phyloP scores from a whole-genome alignment of 805 yeast species.

The Jamesozyma piceae region DNA sequence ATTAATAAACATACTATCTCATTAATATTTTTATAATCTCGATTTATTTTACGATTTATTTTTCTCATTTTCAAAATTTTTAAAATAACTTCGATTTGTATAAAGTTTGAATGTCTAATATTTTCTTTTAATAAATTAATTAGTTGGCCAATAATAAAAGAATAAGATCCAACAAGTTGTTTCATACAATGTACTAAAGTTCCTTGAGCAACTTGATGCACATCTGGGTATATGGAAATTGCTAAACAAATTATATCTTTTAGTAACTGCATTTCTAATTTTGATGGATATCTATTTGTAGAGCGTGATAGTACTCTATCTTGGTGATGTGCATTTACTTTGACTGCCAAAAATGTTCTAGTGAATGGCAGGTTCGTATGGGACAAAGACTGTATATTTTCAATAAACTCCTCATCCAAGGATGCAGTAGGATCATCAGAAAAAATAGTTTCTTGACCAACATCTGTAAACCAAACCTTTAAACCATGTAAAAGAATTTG shows the following conservation, averaged over 20 bases:
- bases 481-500: conserved; percentile 53
- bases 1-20: conserved; percentile 42
- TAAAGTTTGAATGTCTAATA: conserved; percentile 40
- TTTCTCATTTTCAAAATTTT: conserved; percentile 47
- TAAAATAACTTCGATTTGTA: conserved; percentile 56
- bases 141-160: conserved; percentile 36
- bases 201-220: conserved; percentile 61
- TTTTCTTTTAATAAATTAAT: conserved; percentile 43
- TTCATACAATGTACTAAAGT: conserved; percentile 61
- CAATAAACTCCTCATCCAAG: conserved; percentile 47
- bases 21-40: conserved; percentile 46
- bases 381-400: conserved; percentile 52
- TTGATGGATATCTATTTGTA: conserved; percentile 62
- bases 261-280: conserved; percentile 51
- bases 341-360: conserved; percentile 64
- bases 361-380: conserved; percentile 64
- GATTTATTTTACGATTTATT: conserved; percentile 47
- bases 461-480: conserved; percentile 72
- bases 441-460: conserved; percentile 61
- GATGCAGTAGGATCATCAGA: conserved; percentile 45
- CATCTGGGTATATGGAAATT: conserved; percentile 59
- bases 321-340: conserved; percentile 65
- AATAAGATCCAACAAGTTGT: conserved; percentile 58
- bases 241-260: conserved; percentile 56
- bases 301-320: conserved; percentile 64